Base-by-base conservation (phyloP, 208 protist species). In the Trypanosoma mega region DNA sequence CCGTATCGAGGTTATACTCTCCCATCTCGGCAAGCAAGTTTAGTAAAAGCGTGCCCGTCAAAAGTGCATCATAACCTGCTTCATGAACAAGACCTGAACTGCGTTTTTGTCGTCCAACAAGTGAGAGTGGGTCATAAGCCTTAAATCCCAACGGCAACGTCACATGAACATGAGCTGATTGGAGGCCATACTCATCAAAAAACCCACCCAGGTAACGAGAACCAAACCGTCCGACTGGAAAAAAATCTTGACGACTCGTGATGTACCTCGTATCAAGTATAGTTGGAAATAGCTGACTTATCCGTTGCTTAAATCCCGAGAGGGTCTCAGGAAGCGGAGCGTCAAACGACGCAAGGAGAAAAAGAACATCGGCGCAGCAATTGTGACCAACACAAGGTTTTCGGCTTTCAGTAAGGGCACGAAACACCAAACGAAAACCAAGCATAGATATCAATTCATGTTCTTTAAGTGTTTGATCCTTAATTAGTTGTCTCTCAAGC, bases 371-470 rank as follows among this genome's bases (percentile, higher is more conserved):
- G 18, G 82, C 77, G 56, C 85, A 82, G 69, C 77, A 90, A 67
- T 93, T 90, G 68, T 93, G 86, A 41, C 82, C 86, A 12, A 93
- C 82, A 45, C 74, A 82, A 23, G 86, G 82, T 50, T 90, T 90
- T 56, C 47, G 16, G 60, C 72, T 80, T 49, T 71, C 62, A 46
- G 82, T 74, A 50, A 93, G 59, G 45, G 74, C 80, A 16, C 69
- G 54, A 49, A 84, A 93, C 12, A 90, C 69, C 44, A 84, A 63
- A 21, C 80, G 83, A 59, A 90, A 87, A 21, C 83, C 83, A 12
- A 90, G 43, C 62, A 76, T 68, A 65, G 85, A 72, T n/a, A 78
- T 45, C 56, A 69, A 11, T 37, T 72, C 64, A 26, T 80, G 74
- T 44, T 69, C 51, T 26, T 57, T 30, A 7, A 48, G 26, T 30